These are phyloP conservation scores for Artemisia argyi DNA, from an alignment of 129 eudicot species.

Conservation along the genomic window DNA sequence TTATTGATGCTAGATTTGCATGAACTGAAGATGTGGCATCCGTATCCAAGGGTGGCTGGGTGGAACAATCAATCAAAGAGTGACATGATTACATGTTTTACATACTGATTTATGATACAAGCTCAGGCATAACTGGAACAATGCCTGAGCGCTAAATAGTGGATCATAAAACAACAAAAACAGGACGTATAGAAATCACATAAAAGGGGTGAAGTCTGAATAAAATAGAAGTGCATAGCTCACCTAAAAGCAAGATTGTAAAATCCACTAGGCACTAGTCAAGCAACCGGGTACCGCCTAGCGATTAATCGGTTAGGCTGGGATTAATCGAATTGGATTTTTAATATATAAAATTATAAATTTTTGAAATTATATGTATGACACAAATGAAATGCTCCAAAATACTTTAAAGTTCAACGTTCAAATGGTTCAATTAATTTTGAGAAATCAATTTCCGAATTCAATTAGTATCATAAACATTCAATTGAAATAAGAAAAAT, in stretches of 20 bases:
- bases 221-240: not conserved
- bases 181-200: not conserved
- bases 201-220: not conserved
- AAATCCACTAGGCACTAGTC: too few relatives aligned
- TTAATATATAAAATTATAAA: too few relatives aligned
- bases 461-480: too few relatives aligned
- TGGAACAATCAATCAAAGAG: not conserved
- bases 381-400: too few relatives aligned
- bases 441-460: too few relatives aligned
- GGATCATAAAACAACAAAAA: not conserved
- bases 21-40: conserved; percentile 1
- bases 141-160: not conserved
- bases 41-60: not conserved
- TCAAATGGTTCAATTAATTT: too few relatives aligned
- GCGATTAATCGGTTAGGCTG: too few relatives aligned
- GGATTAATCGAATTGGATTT: not conserved
- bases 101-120: not conserved
- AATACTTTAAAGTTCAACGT: too few relatives aligned
- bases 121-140: not conserved
- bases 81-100: not conserved
- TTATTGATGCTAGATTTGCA: conserved; percentile 13
- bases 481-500: too few relatives aligned
- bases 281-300: too few relatives aligned
- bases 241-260: too few relatives aligned
- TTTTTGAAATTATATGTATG: too few relatives aligned